Evolutionary conservation across 2,329 filamentous ascomycete genomes (phyloP).

Genomic region (Colletotrichum higginsianum): DNA sequence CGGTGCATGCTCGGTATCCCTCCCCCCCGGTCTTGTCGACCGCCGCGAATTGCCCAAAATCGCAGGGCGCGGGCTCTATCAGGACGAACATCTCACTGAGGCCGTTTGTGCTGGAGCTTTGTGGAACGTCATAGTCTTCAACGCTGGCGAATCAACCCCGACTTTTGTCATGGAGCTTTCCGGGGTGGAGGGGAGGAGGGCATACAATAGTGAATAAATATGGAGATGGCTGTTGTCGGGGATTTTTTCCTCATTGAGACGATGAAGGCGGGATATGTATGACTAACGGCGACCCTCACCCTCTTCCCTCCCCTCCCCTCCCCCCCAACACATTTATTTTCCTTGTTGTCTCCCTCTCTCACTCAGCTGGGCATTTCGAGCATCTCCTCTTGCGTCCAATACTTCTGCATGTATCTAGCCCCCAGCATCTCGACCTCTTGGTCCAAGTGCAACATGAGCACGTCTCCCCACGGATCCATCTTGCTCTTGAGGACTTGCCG

Average conservation of each 20-base stretch:
- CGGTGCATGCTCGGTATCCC: constrained; percentile 14
- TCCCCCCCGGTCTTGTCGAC: background rate
- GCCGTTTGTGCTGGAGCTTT: background rate
- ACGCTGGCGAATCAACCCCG: background rate
- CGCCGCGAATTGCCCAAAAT: background rate
- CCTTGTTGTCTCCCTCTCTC: too few species aligned
- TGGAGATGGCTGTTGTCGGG: background rate
- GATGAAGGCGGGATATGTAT: background rate
- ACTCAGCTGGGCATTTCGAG: constrained; percentile 75
- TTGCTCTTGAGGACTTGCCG: constrained; percentile 74
- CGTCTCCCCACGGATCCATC: constrained; percentile 83
- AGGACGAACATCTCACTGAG: background rate
- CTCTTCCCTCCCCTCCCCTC: too few species aligned
- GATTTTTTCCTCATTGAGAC: constrained; percentile 1
- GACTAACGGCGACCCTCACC: too few species aligned
- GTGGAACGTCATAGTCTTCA: background rate
- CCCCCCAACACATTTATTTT: background rate
- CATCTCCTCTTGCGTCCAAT: constrained; percentile 86
- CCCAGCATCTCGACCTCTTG: constrained; percentile 84
- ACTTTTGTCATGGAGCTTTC: background rate
- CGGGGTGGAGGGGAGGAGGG: background rate
- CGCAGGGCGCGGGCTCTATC: background rate
- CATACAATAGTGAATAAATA: background rate
- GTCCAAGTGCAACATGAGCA: constrained; percentile 87
- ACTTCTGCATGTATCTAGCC: constrained; percentile 89